Base-by-base conservation (phyloP, 1,284 basidiomycete genomes). In the Xerocomus cyaneibrunnescens region DNA sequence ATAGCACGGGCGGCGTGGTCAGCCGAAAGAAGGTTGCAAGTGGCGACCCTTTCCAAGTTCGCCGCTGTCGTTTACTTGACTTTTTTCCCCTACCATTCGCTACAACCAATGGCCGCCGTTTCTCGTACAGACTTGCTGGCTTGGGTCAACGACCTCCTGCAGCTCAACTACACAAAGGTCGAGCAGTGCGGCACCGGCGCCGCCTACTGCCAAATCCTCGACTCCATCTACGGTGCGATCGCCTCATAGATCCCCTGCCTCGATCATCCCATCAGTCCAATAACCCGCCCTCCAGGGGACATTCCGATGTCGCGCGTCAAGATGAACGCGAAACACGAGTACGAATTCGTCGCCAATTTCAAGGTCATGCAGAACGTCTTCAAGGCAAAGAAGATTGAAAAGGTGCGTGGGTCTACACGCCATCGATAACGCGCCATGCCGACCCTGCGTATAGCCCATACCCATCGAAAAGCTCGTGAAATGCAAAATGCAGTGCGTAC, bases 401-500 rank as follows among this genome's bases (percentile, higher is more conserved):
- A 96, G 85, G 93, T 87, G 58, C 57, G 83, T 73, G 5, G 7
- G 3, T n/a, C 12, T 9, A 21, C 41, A 27, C 43, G 8, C 35
- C 9, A 7, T 14, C 45, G 7, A 28, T 16, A 10, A 28, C 31
- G 31, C 31, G 14, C 2, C 4, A 10, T 17, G 3, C 36, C 12
- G 9, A n/a, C n/a, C 10, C 3, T 48, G n/a, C 22, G 25, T 7
- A 22, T 36, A 96, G 92, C 95, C 96, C 14, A 95, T 99, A 66
- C 90, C 84, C 1, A 89, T 99, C 25, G 95, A 98, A 60, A 87
- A 80, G 62, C 83, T 99, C 48, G 85, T 94, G 42, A 96, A 96
- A 74, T 99, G 96, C 79, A 98, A 98, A 78, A 99, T 99, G 96
- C 97, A 98, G 87, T 90, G 74, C 71, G 87, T 81, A 55, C 31